phyloP scores from a whole-genome alignment of 2,329 filamentous ascomycete species.

The Trichoderma sp. region DNA sequence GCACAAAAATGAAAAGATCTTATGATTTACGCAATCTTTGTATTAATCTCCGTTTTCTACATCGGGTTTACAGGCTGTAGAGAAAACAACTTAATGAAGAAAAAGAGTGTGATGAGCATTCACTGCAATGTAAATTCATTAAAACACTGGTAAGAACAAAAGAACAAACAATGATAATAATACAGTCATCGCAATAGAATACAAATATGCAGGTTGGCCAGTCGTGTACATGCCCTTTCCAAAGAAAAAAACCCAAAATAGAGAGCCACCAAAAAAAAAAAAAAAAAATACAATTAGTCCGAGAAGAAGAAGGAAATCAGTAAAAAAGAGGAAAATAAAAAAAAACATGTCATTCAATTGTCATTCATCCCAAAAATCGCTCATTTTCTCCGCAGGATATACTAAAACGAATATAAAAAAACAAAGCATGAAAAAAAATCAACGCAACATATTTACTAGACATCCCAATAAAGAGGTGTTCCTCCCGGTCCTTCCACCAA shows the following conservation, averaged over 20 bases:
- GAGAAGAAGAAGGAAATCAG: neutral
- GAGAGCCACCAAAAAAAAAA: no score
- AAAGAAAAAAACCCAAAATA: no score
- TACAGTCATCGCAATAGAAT: neutral
- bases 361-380: neutral
- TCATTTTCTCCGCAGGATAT: neutral
- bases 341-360: neutral
- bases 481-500: neutral
- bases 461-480: neutral
- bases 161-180: neutral
- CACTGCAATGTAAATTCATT: neutral
- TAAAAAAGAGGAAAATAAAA: neutral
- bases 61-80: neutral
- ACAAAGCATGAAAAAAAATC: neutral
- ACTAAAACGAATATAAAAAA: neutral
- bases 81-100: neutral
- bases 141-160: neutral
- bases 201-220: neutral
- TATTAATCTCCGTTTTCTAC: neutral
- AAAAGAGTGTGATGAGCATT: neutral
- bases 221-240: neutral
- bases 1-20: neutral
- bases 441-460: neutral
- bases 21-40: neutral
- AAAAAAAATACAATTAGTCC: no score